Percentiles rank a stretch among this genome's conserved stretches.
These are phyloP conservation scores for Amphichorda felina DNA, from an alignment of 2,329 filamentous ascomycete species.

Conservation along the genomic window DNA sequence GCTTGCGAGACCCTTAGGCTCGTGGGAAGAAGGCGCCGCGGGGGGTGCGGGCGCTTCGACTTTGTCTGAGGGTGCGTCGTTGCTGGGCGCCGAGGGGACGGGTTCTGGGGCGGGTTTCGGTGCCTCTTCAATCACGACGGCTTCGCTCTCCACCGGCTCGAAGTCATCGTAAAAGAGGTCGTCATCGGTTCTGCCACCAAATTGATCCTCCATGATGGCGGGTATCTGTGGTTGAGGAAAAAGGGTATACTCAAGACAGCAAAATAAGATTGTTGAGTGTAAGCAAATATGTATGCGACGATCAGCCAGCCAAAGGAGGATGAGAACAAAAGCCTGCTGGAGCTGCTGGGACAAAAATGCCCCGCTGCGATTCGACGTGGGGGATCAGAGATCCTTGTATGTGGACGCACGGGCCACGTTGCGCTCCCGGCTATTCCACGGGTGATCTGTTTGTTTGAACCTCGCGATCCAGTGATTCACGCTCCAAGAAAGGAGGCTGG, in stretches of 20 bases:
- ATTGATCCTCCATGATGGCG: conserved; percentile 44
- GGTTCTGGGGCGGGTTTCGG: conserved; percentile 7
- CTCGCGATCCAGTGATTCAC: no score
- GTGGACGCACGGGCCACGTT: no score
- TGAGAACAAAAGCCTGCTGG: background rate
- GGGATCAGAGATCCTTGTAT: no score
- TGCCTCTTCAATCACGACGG: conserved; percentile 13
- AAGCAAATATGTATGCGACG: no score
- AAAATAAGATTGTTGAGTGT: no score
- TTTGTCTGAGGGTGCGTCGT: background rate
- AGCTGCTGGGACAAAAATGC: background rate
- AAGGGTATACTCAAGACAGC: no score
- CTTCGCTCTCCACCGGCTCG: conserved; percentile 35
- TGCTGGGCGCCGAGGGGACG: conserved; percentile 5
- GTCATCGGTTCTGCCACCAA: conserved; percentile 48
- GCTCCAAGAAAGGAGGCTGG: no score
- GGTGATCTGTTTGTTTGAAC: no score
- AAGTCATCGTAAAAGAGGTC: conserved; percentile 53
- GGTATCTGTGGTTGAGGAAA: background rate
- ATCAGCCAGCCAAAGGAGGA: background rate
- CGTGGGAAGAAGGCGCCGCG: conserved; percentile 5
- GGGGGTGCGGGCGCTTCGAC: background rate
- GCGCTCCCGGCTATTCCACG: no score
- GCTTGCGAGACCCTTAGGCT: conserved; percentile 15
- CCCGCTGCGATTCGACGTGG: no score